A percentile compares a stretch with the other conserved stretches of the same genome.
Conservation (phyloP, 768 basidiomycete species). For the Sarcomyxa edulis region DNA sequence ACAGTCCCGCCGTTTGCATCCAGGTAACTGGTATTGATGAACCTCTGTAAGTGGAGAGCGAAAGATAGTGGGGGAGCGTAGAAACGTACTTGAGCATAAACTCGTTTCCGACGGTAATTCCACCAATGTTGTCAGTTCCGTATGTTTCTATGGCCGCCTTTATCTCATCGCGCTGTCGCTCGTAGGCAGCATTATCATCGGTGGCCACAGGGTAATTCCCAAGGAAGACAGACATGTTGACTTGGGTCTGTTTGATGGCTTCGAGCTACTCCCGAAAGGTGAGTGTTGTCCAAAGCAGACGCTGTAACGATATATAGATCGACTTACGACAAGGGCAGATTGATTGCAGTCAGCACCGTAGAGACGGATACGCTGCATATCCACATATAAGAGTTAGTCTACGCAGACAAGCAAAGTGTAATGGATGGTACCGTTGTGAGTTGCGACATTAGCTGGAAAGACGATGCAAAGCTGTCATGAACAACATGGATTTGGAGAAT, state of each 20-base stretch:
- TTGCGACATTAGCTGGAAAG: conserved; percentile 70
- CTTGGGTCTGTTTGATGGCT: conserved; percentile 87
- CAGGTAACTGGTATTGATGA: conserved; percentile 44
- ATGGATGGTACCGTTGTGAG: conserved; percentile 54
- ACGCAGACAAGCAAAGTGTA: background rate
- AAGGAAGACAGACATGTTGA: conserved; percentile 75
- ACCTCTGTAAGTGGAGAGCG: background rate
- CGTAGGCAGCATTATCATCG: conserved; percentile 66
- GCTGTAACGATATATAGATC: background rate
- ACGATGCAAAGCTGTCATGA: conserved; percentile 10
- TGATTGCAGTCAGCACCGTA: conserved; percentile 90
- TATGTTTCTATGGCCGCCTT: conserved; percentile 67
- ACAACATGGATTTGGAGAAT: background rate
- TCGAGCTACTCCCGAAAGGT: conserved; percentile 53
- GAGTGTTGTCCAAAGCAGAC: background rate
- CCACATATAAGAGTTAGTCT: conserved; percentile 3
- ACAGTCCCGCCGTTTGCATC: conserved; percentile 40
- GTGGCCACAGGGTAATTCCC: conserved; percentile 62
- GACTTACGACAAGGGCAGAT: conserved; percentile 62
- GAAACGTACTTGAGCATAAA: conserved; percentile 68
- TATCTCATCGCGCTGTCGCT: conserved; percentile 66
- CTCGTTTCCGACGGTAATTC: conserved; percentile 91
- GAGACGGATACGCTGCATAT: conserved; percentile 60
- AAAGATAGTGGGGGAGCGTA: conserved; percentile 1
- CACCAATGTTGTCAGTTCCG: conserved; percentile 69